Evolutionary conservation across 768 basidiomycete species (phyloP), one percentile per base, ranked within the genome.

Genomic region (Dacryopinax spathularia): DNA sequence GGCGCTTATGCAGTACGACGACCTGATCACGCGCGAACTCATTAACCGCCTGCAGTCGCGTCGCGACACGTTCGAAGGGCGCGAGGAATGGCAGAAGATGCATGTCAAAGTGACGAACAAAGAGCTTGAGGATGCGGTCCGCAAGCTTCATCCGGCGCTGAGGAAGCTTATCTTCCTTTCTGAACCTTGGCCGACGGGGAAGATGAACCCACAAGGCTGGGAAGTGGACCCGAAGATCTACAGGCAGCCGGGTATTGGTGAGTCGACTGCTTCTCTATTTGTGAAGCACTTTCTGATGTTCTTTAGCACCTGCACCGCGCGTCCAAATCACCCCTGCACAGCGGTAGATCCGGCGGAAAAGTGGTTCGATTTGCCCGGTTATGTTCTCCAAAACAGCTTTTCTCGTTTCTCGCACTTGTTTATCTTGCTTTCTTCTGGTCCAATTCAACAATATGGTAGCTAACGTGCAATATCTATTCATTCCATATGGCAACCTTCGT

Each of bases 181-280:
- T 29, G 48, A 56, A 29, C 48, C 48, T 3, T 56, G 48, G 48
- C 48, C 48, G 7, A 56, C 48, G 12, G 48, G 48, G 20, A 56
- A 56, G 48, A 56, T 56, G 48, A 56, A 56, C 48, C 48, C 48
- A 20, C 48, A 56, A 29, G 48, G 48, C 25, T 56, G 48, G 48
- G 48, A 56, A 56, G 48, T 56, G 13, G 48, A 56, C 29, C 48
- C 48, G 6, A 56, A 56, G 25, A 56, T 56, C 25, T 56, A 56
- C 25, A 56, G 48, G 48, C 48, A 56, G 48, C 48, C 48, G 22
- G 48, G 48, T 15, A 56, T 56, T 56, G 48, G 48, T 56, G 48
- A 13, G 48, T n/a, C n/a, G n/a, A n/a, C n/a, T n/a, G n/a, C n/a
- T n/a, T n/a, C n/a, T n/a, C n/a, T n/a, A n/a, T n/a, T n/a, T n/a